These are phyloP conservation scores for Cicer judaicum DNA, from an alignment of 306 rosid genomes.

Conservation along the genomic window DNA sequence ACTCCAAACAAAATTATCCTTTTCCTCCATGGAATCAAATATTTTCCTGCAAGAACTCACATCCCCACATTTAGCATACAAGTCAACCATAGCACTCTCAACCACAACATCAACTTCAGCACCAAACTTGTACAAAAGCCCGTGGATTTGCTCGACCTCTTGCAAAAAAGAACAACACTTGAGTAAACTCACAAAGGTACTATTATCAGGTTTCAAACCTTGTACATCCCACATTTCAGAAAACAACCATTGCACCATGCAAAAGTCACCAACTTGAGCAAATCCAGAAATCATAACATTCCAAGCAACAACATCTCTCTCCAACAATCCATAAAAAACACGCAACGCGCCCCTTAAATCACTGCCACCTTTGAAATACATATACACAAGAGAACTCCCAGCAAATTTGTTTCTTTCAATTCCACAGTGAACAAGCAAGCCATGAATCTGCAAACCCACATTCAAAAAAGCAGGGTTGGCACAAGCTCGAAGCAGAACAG, in stretches of 20 bases:
- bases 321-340: constrained; percentile 51
- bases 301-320: constrained; percentile 59
- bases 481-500: constrained; percentile 54
- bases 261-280: constrained; percentile 54
- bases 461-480: constrained; percentile 34
- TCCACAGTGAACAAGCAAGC: constrained; percentile 50
- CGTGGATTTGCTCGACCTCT: constrained; percentile 56
- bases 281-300: constrained; percentile 65
- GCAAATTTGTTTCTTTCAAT: constrained; percentile 54
- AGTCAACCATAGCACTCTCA: constrained; percentile 56
- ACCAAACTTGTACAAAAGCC: constrained; percentile 52
- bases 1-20: constrained; percentile 60
- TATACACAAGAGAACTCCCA: constrained; percentile 56
- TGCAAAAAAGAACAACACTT: constrained; percentile 51
- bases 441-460: constrained; percentile 61
- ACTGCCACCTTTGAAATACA: constrained; percentile 53
- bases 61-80: constrained; percentile 57
- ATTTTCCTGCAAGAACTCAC: constrained; percentile 49
- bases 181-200: constrained; percentile 51
- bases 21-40: constrained; percentile 57
- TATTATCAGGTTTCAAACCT: constrained; percentile 51
- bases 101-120: constrained; percentile 53
- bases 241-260: constrained; percentile 52
- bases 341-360: constrained; percentile 35
- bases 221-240: constrained; percentile 52